phyloP scores from a whole-genome alignment of 768 basidiomycete species.

The Macrolepiota fuliginosa region DNA sequence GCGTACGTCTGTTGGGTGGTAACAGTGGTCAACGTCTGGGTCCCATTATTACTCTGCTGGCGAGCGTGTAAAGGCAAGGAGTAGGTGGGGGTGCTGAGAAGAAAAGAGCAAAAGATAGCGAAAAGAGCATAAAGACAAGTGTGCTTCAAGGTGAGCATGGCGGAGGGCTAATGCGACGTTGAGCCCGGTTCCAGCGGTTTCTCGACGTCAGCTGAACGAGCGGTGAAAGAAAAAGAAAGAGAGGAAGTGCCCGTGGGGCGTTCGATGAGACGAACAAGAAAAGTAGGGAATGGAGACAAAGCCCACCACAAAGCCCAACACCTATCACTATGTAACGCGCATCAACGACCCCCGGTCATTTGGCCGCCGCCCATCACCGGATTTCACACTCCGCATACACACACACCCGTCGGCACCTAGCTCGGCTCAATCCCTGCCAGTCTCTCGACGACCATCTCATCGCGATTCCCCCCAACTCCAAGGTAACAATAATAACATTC shows the following conservation, averaged over 20 bases:
- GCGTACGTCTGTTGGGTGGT: slow-evolving; percentile 49
- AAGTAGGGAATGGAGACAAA: slow-evolving; percentile 15
- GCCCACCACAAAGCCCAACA: slow-evolving; percentile 2
- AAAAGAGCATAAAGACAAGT: slow-evolving; percentile 30
- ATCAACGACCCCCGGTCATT: not conserved
- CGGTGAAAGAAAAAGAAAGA: slow-evolving; percentile 32
- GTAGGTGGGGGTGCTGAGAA: slow-evolving; percentile 29
- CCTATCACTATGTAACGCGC: slow-evolving; percentile 3
- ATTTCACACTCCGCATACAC: slow-evolving; percentile 24
- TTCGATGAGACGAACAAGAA: slow-evolving; percentile 24
- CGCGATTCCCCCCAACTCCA: not conserved
- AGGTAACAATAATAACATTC: slow-evolving; percentile 6
- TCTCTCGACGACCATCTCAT: slow-evolving; percentile 5
- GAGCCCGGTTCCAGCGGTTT: slow-evolving; percentile 53
- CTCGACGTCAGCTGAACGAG: slow-evolving; percentile 29
- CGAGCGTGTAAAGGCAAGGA: slow-evolving; percentile 35
- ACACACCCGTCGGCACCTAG: slow-evolving; percentile 10
- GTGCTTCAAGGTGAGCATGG: slow-evolving; percentile 37
- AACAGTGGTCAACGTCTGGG: slow-evolving; percentile 32
- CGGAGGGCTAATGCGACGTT: slow-evolving; percentile 23
- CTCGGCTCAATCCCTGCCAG: not conserved
- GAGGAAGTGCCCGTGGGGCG: slow-evolving; percentile 46
- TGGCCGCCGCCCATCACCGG: not conserved
- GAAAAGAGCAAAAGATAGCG: slow-evolving; percentile 36
- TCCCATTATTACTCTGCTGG: slow-evolving; percentile 23